phyloP scores from a whole-genome alignment of 495 filamentous ascomycete species.

The Entonaema liquescens region DNA sequence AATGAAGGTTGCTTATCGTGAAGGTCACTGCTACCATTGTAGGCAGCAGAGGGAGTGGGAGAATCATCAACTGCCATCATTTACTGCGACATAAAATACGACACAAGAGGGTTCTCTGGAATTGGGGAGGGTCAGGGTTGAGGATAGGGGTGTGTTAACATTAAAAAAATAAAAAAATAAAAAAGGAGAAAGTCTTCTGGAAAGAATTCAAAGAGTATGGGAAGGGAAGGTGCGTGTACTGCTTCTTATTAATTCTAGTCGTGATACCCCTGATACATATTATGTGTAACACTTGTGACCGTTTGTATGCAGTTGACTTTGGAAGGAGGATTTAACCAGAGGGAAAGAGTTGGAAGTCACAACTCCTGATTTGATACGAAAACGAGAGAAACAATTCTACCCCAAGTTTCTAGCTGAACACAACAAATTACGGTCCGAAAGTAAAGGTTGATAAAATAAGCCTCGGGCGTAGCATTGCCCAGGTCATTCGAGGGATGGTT shows the following conservation, averaged over 20 bases:
- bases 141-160: too few relatives aligned
- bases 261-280: neutral
- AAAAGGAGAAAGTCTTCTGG: neutral
- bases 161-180: too few relatives aligned
- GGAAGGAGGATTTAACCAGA: neutral
- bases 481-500: neutral
- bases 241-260: neutral
- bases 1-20: conserved; percentile 13
- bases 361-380: neutral
- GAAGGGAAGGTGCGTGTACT: neutral
- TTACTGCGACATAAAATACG: too few relatives aligned
- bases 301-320: neutral
- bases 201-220: neutral
- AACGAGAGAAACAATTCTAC: neutral
- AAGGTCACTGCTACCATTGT: conserved; percentile 5
- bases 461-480: neutral
- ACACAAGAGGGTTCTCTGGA: neutral
- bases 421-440: neutral
- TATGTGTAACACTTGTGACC: neutral
- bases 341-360: neutral
- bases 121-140: too few relatives aligned
- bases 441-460: neutral
- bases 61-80: neutral
- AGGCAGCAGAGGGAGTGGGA: neutral
- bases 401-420: neutral